phyloP scores from a whole-genome alignment of 371 early-diverging fungal species.

The Mortierella sp. region DNA sequence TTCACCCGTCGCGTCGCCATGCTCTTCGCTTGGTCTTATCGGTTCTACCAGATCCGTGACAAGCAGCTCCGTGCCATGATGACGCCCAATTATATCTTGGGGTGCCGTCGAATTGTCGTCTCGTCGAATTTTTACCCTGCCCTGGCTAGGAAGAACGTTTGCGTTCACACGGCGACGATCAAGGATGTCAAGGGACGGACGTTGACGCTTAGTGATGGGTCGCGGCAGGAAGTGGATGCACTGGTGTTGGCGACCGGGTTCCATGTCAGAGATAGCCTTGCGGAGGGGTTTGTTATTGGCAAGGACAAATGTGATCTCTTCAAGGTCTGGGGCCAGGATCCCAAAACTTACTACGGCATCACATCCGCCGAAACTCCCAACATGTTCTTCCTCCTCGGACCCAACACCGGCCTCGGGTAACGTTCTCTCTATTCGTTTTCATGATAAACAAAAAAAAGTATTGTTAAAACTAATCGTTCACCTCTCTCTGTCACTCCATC shows the following conservation, averaged over 20 bases:
- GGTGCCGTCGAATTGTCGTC: slow-evolving; percentile 71
- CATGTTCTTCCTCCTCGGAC: slow-evolving; percentile 57
- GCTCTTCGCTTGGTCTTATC: slow-evolving; percentile 31
- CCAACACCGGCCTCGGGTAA: slow-evolving; percentile 49
- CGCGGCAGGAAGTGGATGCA: slow-evolving; percentile 62
- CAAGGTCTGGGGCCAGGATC: slow-evolving; percentile 28
- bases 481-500: background rate
- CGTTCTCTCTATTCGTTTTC: background rate
- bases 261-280: slow-evolving; percentile 57
- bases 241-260: slow-evolving; percentile 78
- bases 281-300: slow-evolving; percentile 40
- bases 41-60: slow-evolving; percentile 45
- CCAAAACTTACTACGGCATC: slow-evolving; percentile 52
- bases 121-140: slow-evolving; percentile 66
- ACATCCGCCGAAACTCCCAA: slow-evolving; percentile 58
- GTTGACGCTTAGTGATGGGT: slow-evolving; percentile 59
- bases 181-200: slow-evolving; percentile 59
- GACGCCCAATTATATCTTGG: slow-evolving; percentile 64
- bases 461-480: background rate
- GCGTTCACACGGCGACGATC: slow-evolving; percentile 62
- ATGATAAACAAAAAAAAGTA: too few relatives aligned
- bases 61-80: slow-evolving; percentile 58
- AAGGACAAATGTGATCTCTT: slow-evolving; percentile 27
- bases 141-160: slow-evolving; percentile 61
- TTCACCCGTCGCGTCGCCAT: slow-evolving; percentile 21